Conservation (phyloP, 2,329 filamentous ascomycete species). For the Cordyceps cateniannulata region DNA sequence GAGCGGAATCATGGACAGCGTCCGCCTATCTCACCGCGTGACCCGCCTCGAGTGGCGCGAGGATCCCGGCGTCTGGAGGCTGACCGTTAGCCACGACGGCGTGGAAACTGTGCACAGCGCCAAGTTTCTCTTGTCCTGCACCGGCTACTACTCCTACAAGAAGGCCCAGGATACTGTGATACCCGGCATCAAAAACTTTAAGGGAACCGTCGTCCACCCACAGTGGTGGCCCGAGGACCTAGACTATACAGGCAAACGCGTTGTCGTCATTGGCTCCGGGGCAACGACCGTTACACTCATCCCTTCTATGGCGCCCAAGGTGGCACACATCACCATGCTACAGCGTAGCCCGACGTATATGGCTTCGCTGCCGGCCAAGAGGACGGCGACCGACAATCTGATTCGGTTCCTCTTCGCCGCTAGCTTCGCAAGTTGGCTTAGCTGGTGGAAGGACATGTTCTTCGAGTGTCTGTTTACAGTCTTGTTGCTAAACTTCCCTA, state of each 20-base stretch:
- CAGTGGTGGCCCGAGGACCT: conserved; percentile 67
- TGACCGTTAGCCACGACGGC: conserved; percentile 31
- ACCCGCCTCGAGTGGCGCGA: conserved; percentile 43
- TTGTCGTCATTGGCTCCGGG: conserved; percentile 61
- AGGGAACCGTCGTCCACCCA: conserved; percentile 56
- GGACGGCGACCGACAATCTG: conserved; percentile 21
- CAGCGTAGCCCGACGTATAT: conserved; percentile 62
- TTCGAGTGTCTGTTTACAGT: neutral
- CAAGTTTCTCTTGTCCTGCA: conserved; percentile 31
- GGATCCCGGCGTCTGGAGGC: conserved; percentile 45
- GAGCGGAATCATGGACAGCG: conserved; percentile 43
- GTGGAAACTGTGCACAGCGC: conserved; percentile 4
- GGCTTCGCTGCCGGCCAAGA: conserved; percentile 29
- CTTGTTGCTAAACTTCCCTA: conserved; percentile 32
- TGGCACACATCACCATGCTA: conserved; percentile 58
- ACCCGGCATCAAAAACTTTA: conserved; percentile 49
- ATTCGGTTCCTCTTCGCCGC: conserved; percentile 36
- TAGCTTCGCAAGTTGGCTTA: conserved; percentile 35
- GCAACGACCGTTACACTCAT: conserved; percentile 62
- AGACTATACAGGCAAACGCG: conserved; percentile 57
- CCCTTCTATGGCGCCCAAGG: conserved; percentile 51
- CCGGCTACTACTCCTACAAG: neutral
- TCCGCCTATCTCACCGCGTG: conserved; percentile 43
- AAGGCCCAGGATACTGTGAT: neutral
- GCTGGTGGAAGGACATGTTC: conserved; percentile 39